Evolutionary conservation across 2,329 filamentous ascomycete genomes (phyloP), one percentile per base, ranked within the genome.

Genomic region (Fusarium pseudocircinatum): DNA sequence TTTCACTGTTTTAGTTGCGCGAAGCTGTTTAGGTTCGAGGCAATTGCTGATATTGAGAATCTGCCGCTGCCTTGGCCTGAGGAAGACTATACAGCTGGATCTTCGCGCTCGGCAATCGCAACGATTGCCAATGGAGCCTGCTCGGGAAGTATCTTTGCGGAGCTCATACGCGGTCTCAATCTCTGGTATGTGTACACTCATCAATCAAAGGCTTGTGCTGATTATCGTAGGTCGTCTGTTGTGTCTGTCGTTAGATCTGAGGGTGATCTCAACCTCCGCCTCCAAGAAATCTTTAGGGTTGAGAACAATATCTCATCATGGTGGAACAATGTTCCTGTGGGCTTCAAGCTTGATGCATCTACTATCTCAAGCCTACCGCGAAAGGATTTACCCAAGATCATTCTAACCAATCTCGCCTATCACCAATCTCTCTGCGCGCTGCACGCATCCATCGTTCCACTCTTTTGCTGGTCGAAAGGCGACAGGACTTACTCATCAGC

Each of bases 1-100:
- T 62, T 68, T 4, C 63, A 67, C 3, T 68, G 65, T 0, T 68
- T 53, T 0, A 68, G 64, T 2, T 67, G 52, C 2, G 64, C 67
- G 16, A 66, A 36, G 14, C 0, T 67, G 0, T 67, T 67, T 0
- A 12, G 22, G 1, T 67, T 67, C 0, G 39, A 60, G 0, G 39
- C 44, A 0, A 67, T 67, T 8, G 14, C 50, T 3, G 22, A 67
- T 4, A 7, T 67, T 4, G 32, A 50, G 2, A 11, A 20, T 1
- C 1, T 67, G 0, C 52, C 44, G 0, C 10, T 67, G 0, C 62
- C 62, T 0, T 67, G 62, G 64, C 6, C 44, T 11, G 62, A 52
- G 1, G 16, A 52, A 3, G 20, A 13, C 0, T 67, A 67, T 14
- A n/a, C 24, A 2, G 14, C 9, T 2, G 26, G 52, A 0, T 1